phyloP scores from a whole-genome alignment of 1,139 yeast genomes.

The Magnusiomyces magnusii region DNA sequence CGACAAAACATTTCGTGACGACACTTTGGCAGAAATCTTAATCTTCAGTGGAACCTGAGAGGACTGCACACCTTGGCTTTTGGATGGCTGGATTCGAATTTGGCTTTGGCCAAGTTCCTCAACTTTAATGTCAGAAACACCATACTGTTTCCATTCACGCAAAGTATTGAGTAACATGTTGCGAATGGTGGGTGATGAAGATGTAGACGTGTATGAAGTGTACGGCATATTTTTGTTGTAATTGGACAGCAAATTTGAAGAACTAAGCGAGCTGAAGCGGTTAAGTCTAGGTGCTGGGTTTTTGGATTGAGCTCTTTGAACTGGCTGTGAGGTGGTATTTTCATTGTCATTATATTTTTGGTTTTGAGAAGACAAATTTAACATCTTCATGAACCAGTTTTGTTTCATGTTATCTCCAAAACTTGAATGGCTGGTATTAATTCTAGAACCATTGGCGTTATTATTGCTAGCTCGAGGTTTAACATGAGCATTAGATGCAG shows the following conservation, averaged over 20 bases:
- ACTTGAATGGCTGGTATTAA: background rate
- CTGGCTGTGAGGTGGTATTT: background rate
- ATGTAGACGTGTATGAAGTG: background rate
- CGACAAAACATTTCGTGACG: conserved; percentile 30
- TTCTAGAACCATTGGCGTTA: background rate
- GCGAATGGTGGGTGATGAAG: background rate
- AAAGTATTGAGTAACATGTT: conserved; percentile 24
- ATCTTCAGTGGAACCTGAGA: conserved; percentile 14
- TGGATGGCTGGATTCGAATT: background rate
- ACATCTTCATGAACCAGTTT: conserved; percentile 37
- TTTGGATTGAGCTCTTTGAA: background rate
- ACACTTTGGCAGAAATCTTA: conserved; percentile 30
- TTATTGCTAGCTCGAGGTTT: background rate
- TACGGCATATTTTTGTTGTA: background rate
- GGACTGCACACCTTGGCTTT: background rate
- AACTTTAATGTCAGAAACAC: conserved; percentile 26
- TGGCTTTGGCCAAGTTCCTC: conserved; percentile 18
- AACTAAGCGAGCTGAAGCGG: background rate
- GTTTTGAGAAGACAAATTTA: conserved; percentile 14
- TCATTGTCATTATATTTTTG: background rate
- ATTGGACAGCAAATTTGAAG: background rate
- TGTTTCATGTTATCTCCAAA: conserved; percentile 21
- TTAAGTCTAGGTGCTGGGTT: background rate
- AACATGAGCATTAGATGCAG: background rate
- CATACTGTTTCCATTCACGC: conserved; percentile 33